Percentiles rank a stretch among this genome's conserved stretches.
These are phyloP conservation scores for Lasiosphaeria ovina DNA, from an alignment of 495 filamentous ascomycete genomes.

Conservation along the genomic window DNA sequence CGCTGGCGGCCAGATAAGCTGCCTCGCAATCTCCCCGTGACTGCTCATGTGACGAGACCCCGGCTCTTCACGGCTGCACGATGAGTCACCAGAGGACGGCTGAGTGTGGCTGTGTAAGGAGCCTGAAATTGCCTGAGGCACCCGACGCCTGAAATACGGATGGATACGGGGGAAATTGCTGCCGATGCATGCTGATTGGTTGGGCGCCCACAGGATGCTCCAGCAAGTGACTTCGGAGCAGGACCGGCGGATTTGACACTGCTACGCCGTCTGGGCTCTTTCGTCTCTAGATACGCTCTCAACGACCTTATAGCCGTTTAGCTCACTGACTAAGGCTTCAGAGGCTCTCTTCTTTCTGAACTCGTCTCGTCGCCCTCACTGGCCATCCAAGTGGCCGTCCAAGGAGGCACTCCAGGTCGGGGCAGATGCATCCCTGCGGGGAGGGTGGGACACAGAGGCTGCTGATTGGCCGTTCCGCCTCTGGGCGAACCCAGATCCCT, in stretches of 20 bases:
- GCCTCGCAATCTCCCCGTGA: slow-evolving; percentile 2
- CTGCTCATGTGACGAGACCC: slow-evolving; percentile 8
- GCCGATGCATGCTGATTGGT: background rate
- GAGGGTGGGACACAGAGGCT: slow-evolving; percentile 5
- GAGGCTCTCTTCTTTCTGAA: no score
- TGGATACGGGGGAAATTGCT: background rate
- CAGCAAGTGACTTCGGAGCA: no score
- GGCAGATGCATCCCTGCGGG: slow-evolving; percentile 2
- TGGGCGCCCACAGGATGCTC: background rate
- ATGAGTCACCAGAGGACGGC: slow-evolving; percentile 4
- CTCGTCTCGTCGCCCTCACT: no score
- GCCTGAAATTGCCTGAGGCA: slow-evolving; percentile 4
- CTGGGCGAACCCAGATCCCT: slow-evolving; percentile 17
- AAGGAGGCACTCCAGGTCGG: background rate
- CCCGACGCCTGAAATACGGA: no score
- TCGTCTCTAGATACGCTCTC: no score
- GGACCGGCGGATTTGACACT: no score
- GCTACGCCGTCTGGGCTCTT: no score
- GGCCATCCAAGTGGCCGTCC: no score
- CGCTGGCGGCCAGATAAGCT: background rate
- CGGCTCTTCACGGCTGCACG: background rate
- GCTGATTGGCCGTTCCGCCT: slow-evolving; percentile 14
- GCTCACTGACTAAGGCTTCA: no score
- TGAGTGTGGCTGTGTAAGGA: background rate
- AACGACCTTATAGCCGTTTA: no score